These are phyloP conservation scores for Triticum timopheevii DNA, from an alignment of 176 grass and related monocot species.

Conservation along the genomic window DNA sequence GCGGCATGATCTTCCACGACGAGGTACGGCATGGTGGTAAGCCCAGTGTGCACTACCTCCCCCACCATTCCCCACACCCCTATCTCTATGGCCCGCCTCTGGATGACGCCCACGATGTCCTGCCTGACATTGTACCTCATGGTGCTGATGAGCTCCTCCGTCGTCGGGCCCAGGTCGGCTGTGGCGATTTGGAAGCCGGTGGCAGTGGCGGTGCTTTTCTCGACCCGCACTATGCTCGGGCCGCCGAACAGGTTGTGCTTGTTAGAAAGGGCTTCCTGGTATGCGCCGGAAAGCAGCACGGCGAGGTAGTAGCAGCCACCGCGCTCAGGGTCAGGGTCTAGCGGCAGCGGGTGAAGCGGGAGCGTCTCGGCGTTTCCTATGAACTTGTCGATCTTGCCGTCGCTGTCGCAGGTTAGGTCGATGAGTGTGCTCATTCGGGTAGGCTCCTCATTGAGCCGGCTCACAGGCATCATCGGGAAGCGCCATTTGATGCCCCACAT, in stretches of 20 bases:
- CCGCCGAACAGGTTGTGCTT: slow-evolving; percentile 42
- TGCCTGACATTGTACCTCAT: slow-evolving; percentile 5
- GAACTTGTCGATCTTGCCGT: slow-evolving; percentile 35
- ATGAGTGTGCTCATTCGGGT: slow-evolving; percentile 11
- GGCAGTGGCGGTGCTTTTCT: neutral
- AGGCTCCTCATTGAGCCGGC: slow-evolving; percentile 24
- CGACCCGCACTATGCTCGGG: slow-evolving; percentile 9
- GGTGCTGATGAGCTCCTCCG: neutral
- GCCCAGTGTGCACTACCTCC: no score
- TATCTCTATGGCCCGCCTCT: neutral
- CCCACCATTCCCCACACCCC: neutral
- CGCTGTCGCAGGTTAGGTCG: slow-evolving; percentile 44
- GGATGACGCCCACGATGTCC: neutral
- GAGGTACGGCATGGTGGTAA: no score
- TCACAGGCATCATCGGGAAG: slow-evolving; percentile 39
- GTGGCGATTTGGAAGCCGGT: neutral
- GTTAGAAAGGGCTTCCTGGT: neutral
- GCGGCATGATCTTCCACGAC: no score
- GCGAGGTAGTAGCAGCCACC: slow-evolving; percentile 32
- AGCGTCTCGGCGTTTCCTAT: slow-evolving; percentile 8
- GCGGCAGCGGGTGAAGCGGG: slow-evolving; percentile 23
- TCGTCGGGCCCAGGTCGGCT: neutral
- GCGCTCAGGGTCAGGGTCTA: neutral
- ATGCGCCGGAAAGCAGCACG: neutral
- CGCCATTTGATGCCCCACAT: slow-evolving; percentile 20